A percentile compares a stretch with the other conserved stretches of the same genome.
Conservation (phyloP, 1,139 yeast genomes). For the Nadsonia commutata region DNA sequence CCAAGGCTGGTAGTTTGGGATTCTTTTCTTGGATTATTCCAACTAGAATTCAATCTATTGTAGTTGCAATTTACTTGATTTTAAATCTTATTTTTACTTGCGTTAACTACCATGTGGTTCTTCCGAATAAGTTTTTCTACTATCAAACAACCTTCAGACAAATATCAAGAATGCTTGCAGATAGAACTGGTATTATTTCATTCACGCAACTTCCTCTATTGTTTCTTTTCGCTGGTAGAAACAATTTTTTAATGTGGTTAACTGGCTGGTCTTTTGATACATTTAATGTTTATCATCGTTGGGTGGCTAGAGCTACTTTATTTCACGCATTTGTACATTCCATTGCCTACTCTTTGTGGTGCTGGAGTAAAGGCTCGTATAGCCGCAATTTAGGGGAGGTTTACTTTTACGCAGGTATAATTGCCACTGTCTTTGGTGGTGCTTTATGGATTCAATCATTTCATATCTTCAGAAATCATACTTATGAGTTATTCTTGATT, state of each 20-base stretch:
- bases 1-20: slow-evolving; percentile 15
- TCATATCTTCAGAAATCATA: slow-evolving; percentile 18
- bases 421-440: slow-evolving; percentile 20
- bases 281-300: slow-evolving; percentile 46
- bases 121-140: slow-evolving; percentile 5
- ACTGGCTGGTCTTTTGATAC: slow-evolving; percentile 56
- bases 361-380: slow-evolving; percentile 5
- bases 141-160: slow-evolving; percentile 15
- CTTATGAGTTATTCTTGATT: slow-evolving; percentile 30
- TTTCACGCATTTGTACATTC: slow-evolving; percentile 30
- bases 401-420: slow-evolving; percentile 18
- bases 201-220: slow-evolving; percentile 41
- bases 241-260: slow-evolving; percentile 38
- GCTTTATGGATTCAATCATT: slow-evolving; percentile 10
- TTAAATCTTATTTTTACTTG: slow-evolving; percentile 16
- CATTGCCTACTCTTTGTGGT: slow-evolving; percentile 22
- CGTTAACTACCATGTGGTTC: slow-evolving; percentile 9
- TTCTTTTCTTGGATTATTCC: slow-evolving; percentile 17
- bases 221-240: slow-evolving; percentile 47
- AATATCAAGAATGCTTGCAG: slow-evolving; percentile 31
- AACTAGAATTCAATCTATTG: slow-evolving; percentile 20
- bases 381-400: slow-evolving; percentile 25
- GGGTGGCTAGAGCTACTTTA: slow-evolving; percentile 43
- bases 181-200: slow-evolving; percentile 46
- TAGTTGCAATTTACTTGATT: slow-evolving; percentile 16